These are phyloP conservation scores for Emergomyces orientalis DNA, from an alignment of 2,329 filamentous ascomycete species.

Conservation along the genomic window DNA sequence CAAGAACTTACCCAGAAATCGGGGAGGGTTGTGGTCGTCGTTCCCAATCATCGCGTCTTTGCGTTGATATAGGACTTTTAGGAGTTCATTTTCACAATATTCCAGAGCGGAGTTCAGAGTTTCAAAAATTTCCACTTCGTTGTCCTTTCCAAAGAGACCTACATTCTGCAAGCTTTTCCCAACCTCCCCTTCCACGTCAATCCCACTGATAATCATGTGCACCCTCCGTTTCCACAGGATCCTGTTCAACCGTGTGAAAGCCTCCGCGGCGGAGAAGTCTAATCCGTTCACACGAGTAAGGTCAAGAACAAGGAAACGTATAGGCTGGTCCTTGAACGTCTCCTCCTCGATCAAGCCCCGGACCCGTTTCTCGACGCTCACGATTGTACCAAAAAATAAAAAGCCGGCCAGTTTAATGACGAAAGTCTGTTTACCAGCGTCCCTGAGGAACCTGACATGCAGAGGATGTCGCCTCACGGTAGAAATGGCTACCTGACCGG, in stretches of 20 bases:
- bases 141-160: slow-evolving; percentile 65
- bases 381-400: slow-evolving; percentile 97
- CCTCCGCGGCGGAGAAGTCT: slow-evolving; percentile 93
- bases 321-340: slow-evolving; percentile 65
- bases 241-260: slow-evolving; percentile 84
- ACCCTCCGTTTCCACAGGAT: slow-evolving; percentile 70
- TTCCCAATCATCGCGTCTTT: slow-evolving; percentile 44
- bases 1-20: slow-evolving; percentile 8
- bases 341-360: slow-evolving; percentile 73
- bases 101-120: slow-evolving; percentile 90
- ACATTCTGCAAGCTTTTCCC: slow-evolving; percentile 73
- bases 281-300: slow-evolving; percentile 82
- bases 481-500: slow-evolving; percentile 78
- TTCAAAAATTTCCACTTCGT: slow-evolving; percentile 70
- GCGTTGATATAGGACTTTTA: slow-evolving; percentile 67
- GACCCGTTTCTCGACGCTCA: slow-evolving; percentile 85
- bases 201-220: slow-evolving; percentile 70
- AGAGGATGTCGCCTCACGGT: slow-evolving; percentile 86
- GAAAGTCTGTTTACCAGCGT: slow-evolving; percentile 79
- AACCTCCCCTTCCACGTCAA: slow-evolving; percentile 65
- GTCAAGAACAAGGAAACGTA: slow-evolving; percentile 84
- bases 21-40: slow-evolving; percentile 9
- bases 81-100: slow-evolving; percentile 85
- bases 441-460: slow-evolving; percentile 74
- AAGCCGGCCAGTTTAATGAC: slow-evolving; percentile 89